Evolutionary conservation across 176 grass and related monocot species (phyloP), one percentile per base, ranked within the genome.

Genomic region (Bromus sterilis): DNA sequence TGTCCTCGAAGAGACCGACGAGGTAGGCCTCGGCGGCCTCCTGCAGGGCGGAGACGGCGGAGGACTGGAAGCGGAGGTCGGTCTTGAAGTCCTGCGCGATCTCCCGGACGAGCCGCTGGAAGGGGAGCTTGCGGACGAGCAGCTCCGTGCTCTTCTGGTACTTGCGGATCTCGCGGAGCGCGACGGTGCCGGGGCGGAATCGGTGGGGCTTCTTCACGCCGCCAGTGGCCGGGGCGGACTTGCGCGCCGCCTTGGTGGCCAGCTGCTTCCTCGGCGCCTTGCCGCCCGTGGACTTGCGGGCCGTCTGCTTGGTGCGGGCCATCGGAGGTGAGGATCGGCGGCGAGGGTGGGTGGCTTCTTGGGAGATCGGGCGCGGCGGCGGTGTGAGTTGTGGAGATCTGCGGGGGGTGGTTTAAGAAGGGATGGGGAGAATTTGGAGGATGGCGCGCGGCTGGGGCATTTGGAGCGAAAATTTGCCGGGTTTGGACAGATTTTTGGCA

Each of bases 101-200:
- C 91, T 93, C 91, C 0, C 87, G 13, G 2, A 93, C 85, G 0
- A 93, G 85, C 4, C 87, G 78, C 87, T 92, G 86, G 86, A 92
- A 92, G 1, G 90, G 90, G 4, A 92, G 90, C 83, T 92, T 92
- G 11, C 86, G 86, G 75, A 92, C 89, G 3, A 92, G 86, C 21
- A 92, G 75, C 80, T 92, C 86, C n/a, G 86, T 92, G 83, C 86
- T 92, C 86, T 92, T 92, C 83, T 92, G 90, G 83, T 92, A 92
- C 79, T 89, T 92, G 82, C 86, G 86, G 75, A 92, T 92, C 90
- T 86, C 90, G 0, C 86, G 73, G 21, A 89, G 90, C 4, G 86
- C 90, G 11, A 92, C 90, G 78, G 90, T 92, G 12, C 90, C 90
- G 0, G 83, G 90, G 33, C 83, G 83, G 83, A 92, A 92, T 12